Evolutionary conservation across 1,284 basidiomycete species (phyloP), one percentile per base, ranked within the genome.

Genomic region (Moniliophthora roreri): DNA sequence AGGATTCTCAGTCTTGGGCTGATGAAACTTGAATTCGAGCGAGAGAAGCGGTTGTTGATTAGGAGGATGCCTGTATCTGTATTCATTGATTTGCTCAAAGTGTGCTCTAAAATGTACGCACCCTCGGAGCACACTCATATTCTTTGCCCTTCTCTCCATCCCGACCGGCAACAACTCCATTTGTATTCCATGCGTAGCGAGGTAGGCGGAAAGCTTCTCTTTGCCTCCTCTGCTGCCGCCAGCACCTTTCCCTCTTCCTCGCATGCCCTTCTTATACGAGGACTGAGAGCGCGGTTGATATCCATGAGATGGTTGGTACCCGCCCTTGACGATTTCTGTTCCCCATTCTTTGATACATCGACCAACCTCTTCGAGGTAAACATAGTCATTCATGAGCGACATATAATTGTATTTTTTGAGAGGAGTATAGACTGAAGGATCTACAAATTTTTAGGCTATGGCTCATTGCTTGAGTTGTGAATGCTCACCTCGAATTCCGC

Each of bases 71-170:
- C 53, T 37, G 42, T 21, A 53, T 47, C 40, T 51, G 34, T 46
- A 32, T 34, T 45, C n/a, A 9, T 48, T 56, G 1, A 55, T 49
- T 34, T n/a, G 36, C 34, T 28, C 32, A 39, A 28, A 26, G 40
- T 41, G 11, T 48, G 39, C 37, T 52, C 45, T 62, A 54, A 51
- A 53, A 56, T 13, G 18, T 2, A 40, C 51, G 77, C 82, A 66
- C 69, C 93, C 93, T 81, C 91, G 63, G 76, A 74, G 71, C 93
- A 87, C 83, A 8, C 90, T 92, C 67, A 91, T 88, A 66, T 93
- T 95, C 52, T 79, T 61, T 59, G 78, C 84, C 57, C 85, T 75
- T 58, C 82, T 75, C 62, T 88, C 86, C 93, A 95, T 95, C n/a
- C 92, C 93, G 32, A 78, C 68, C 0, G 92, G 84, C 46, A 95